These are phyloP conservation scores for Letharia columbiana DNA, from an alignment of 495 filamentous ascomycete species.

Conservation along the genomic window DNA sequence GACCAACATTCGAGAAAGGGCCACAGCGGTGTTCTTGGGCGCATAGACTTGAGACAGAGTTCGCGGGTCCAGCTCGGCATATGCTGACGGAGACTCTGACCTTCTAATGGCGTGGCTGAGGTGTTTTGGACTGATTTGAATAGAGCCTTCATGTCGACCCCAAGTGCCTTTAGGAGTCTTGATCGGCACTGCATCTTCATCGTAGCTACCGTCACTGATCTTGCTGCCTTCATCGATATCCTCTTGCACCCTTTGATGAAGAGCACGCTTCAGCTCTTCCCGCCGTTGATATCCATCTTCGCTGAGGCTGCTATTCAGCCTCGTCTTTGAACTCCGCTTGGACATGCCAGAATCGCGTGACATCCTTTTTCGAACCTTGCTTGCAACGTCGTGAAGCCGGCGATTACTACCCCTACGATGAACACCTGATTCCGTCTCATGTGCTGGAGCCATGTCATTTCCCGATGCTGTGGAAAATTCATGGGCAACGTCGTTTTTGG, in stretches of 20 bases:
- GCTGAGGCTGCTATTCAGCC: constrained; percentile 14
- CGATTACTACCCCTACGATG: constrained; percentile 9
- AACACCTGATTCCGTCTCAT: background rate
- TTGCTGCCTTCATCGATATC: constrained; percentile 14
- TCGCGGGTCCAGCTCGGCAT: constrained; percentile 4
- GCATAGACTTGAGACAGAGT: constrained; percentile 9
- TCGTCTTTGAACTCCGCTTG: constrained; percentile 18
- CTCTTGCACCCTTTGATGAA: constrained; percentile 14
- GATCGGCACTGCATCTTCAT: constrained; percentile 21
- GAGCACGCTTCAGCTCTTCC: constrained; percentile 18
- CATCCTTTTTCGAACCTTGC: constrained; percentile 14
- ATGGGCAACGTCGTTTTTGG: background rate
- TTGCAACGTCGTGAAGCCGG: constrained; percentile 19
- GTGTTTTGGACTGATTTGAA: constrained; percentile 19
- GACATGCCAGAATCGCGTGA: constrained; percentile 16
- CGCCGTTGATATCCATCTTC: constrained; percentile 14
- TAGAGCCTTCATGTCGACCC: constrained; percentile 17
- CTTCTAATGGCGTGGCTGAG: constrained; percentile 15
- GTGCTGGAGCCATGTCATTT: background rate
- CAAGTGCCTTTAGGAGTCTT: constrained; percentile 15
- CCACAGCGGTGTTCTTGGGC: constrained; percentile 3
- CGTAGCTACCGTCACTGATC: constrained; percentile 12
- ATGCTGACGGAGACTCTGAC: constrained; percentile 13
- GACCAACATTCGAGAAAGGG: constrained; percentile 17
- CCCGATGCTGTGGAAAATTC: background rate